Conservation (phyloP, 805 yeast species). For the Sugiyamaella qingdaonensis region DNA sequence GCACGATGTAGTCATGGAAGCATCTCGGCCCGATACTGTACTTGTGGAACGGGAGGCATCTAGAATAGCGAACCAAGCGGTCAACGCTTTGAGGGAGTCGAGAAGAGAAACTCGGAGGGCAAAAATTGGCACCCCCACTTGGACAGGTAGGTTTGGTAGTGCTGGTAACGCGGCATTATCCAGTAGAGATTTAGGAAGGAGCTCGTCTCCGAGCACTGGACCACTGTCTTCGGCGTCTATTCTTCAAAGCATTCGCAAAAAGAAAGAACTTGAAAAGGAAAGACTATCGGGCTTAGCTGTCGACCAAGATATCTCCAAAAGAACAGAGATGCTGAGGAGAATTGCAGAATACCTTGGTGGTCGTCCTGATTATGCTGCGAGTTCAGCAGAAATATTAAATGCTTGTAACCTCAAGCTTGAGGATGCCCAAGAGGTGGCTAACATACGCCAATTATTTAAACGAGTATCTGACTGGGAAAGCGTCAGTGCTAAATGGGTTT, state of each 20-base stretch:
- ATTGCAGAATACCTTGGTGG: conserved; percentile 40
- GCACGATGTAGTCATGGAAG: conserved; percentile 72
- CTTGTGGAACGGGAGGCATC: conserved; percentile 62
- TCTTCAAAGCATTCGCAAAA: conserved; percentile 44
- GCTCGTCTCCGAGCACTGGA: conserved; percentile 1
- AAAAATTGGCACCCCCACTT: conserved; percentile 79
- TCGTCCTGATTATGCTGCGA: conserved; percentile 40
- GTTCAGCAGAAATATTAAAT: conserved; percentile 46
- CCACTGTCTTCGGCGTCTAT: conserved; percentile 43
- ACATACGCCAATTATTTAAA: conserved; percentile 63
- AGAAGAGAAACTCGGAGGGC: conserved; percentile 46
- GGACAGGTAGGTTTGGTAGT: conserved; percentile 89
- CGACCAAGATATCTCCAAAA: conserved; percentile 4
- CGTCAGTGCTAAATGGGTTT: conserved; percentile 56
- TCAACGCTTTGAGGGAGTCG: conserved; percentile 53
- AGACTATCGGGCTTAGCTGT: conserved; percentile 1
- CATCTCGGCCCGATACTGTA: conserved; percentile 47
- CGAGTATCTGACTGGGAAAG: conserved; percentile 66
- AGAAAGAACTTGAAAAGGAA: conserved; percentile 35
- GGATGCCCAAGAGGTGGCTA: conserved; percentile 52
- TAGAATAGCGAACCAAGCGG: conserved; percentile 58
- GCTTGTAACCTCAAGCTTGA: conserved; percentile 38
- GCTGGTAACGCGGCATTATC: conserved; percentile 58
- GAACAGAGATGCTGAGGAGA: conserved; percentile 30
- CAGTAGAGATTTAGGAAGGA: background rate